A percentile compares a stretch with the other conserved stretches of the same genome.
phyloP scores from a whole-genome alignment of 1,284 basidiomycete genomes.

The Golubevia sp. region DNA sequence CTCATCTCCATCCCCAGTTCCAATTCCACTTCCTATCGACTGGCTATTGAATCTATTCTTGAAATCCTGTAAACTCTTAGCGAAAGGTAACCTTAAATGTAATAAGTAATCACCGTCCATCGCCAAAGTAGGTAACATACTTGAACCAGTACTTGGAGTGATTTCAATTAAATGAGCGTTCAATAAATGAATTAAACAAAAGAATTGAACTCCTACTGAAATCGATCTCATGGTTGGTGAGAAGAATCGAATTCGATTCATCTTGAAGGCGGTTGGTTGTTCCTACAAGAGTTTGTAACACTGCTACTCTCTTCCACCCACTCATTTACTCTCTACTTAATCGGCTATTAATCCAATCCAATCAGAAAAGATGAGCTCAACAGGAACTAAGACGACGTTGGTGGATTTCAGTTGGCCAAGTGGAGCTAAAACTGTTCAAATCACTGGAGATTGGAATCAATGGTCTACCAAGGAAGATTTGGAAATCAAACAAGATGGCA shows the following conservation, averaged over 20 bases:
- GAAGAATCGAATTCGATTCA: no score
- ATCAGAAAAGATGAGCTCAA: not conserved
- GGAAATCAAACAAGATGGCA: not conserved
- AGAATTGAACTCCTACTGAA: constrained; percentile 15
- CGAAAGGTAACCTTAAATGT: constrained; percentile 29
- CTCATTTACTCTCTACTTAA: no score
- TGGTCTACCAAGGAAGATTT: not conserved
- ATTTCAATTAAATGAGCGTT: constrained; percentile 41
- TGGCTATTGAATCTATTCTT: constrained; percentile 2
- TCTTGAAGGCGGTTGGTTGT: no score
- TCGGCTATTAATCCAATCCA: no score
- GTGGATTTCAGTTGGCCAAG: not conserved
- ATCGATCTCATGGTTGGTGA: no score
- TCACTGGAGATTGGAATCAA: not conserved
- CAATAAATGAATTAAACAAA: constrained; percentile 30
- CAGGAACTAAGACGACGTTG: not conserved
- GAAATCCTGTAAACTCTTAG: constrained; percentile 6
- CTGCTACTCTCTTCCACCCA: no score
- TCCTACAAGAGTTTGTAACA: no score
- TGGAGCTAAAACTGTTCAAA: not conserved
- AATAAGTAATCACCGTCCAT: constrained; percentile 38
- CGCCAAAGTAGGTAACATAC: constrained; percentile 54
- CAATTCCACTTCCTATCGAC: no score
- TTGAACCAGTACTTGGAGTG: constrained; percentile 33
- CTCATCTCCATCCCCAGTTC: not conserved